A percentile compares a stretch with the other conserved stretches of the same genome.
Evolutionary conservation across 2,329 filamentous ascomycete species (phyloP).

Genomic region (Pseudocercospora fuligena): DNA sequence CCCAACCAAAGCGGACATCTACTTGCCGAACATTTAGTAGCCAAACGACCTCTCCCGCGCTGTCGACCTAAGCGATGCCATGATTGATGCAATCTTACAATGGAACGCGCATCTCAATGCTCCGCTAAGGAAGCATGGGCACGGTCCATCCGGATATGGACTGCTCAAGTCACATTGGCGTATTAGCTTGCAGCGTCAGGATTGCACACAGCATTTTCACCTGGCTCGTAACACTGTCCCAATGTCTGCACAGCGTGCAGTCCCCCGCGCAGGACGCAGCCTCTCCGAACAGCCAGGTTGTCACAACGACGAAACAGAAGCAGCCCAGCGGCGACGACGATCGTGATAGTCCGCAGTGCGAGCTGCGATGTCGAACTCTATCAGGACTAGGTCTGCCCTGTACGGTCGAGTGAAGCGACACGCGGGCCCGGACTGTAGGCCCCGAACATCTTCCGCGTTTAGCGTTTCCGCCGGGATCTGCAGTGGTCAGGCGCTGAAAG

Average conservation of each 20-base stretch:
- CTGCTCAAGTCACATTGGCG: neutral
- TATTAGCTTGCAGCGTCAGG: neutral
- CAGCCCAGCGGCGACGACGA: conserved; percentile 3
- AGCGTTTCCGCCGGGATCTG: conserved; percentile 7
- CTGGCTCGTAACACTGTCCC: neutral
- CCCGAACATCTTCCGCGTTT: conserved; percentile 3
- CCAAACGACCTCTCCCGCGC: conserved; percentile 14
- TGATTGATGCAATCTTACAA: neutral
- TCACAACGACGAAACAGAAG: neutral
- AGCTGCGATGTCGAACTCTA: conserved; percentile 6
- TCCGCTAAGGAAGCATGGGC: neutral
- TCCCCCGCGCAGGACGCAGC: neutral
- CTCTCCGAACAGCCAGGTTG: conserved; percentile 1
- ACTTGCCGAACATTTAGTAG: conserved; percentile 8
- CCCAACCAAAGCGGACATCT: conserved; percentile 16
- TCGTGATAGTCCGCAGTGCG: neutral
- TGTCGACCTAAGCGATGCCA: conserved; percentile 14
- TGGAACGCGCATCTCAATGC: neutral
- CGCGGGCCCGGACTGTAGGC: neutral
- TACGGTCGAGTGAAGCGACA: conserved; percentile 9
- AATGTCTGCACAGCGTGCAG: neutral
- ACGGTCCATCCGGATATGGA: neutral
- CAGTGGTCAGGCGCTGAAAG: neutral
- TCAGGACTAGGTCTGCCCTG: conserved; percentile 4
- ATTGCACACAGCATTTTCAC: neutral